These are phyloP conservation scores for Paraphoma sp. DNA, from an alignment of 2,329 filamentous ascomycete genomes.

Conservation along the genomic window DNA sequence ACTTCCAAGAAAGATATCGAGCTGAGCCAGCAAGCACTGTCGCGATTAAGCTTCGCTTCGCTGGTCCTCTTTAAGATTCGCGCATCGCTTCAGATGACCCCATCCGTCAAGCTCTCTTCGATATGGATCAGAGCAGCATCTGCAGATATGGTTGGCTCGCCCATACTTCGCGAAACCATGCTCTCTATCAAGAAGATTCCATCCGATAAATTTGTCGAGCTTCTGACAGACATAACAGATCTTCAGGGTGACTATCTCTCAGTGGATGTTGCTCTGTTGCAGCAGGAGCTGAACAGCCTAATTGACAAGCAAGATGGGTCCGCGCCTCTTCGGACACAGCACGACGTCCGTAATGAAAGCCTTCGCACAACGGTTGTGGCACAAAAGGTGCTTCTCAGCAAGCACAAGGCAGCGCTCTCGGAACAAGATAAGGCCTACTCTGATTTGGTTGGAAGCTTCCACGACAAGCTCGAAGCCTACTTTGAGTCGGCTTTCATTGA, in stretches of 20 bases:
- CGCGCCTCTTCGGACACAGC: constrained; percentile 71
- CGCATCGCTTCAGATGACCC: constrained; percentile 43
- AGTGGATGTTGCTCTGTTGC: constrained; percentile 24
- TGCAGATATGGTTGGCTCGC: constrained; percentile 61
- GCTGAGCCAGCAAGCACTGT: constrained; percentile 50
- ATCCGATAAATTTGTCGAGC: constrained; percentile 58
- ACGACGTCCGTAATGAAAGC: constrained; percentile 73
- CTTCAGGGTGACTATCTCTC: constrained; percentile 21
- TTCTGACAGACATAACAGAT: constrained; percentile 49
- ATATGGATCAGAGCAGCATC: constrained; percentile 69
- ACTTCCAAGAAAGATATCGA: constrained; percentile 17
- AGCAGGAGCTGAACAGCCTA: constrained; percentile 45
- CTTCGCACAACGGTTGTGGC: constrained; percentile 80
- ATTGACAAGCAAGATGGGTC: constrained; percentile 28
- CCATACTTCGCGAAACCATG: constrained; percentile 61
- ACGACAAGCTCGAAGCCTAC: constrained; percentile 57
- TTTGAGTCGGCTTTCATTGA: constrained; percentile 56
- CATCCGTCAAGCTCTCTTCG: constrained; percentile 47
- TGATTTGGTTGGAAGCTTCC: constrained; percentile 65
- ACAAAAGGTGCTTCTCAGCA: constrained; percentile 81
- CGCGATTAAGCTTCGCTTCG: constrained; percentile 48
- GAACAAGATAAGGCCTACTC: constrained; percentile 76
- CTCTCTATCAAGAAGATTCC: constrained; percentile 66
- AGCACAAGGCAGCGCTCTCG: constrained; percentile 73
- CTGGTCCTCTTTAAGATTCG: constrained; percentile 47